These are phyloP conservation scores for Sclerotinia glacialis DNA, from an alignment of 2,329 filamentous ascomycete genomes.

Conservation along the genomic window DNA sequence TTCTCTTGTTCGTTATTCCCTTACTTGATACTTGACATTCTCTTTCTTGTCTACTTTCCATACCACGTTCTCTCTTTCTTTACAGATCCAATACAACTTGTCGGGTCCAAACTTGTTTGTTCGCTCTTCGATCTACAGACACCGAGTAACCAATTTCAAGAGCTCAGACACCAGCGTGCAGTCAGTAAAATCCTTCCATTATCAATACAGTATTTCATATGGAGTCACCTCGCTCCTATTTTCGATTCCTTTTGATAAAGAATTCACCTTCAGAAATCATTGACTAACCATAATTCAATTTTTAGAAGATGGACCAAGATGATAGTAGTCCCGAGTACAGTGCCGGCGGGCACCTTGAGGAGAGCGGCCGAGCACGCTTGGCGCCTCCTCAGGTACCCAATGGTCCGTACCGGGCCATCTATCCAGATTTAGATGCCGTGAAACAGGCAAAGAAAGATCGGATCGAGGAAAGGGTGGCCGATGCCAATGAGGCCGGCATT, in stretches of 20 bases:
- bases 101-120: neutral
- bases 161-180: neutral
- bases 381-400: neutral
- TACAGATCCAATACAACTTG: too few relatives aligned
- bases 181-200: neutral
- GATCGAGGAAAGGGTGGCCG: neutral
- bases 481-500: neutral
- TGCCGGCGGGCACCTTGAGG: neutral
- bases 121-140: neutral
- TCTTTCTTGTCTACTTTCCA: neutral
- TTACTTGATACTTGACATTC: neutral
- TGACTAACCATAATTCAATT: neutral
- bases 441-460: neutral
- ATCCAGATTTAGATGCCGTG: neutral
- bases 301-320: constrained; percentile 4
- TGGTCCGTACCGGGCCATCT: constrained; percentile 12
- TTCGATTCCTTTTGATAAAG: neutral
- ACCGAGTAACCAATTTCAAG: neutral
- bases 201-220: neutral
- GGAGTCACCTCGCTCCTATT: neutral
- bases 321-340: neutral
- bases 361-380: neutral
- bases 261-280: constrained; percentile 10
- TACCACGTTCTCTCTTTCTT: neutral
- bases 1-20: neutral